A percentile compares a stretch with the other conserved stretches of the same genome.
These are phyloP conservation scores for Gracilaria vermiculophylla DNA, from an alignment of 23 red algal species.

Conservation along the genomic window DNA sequence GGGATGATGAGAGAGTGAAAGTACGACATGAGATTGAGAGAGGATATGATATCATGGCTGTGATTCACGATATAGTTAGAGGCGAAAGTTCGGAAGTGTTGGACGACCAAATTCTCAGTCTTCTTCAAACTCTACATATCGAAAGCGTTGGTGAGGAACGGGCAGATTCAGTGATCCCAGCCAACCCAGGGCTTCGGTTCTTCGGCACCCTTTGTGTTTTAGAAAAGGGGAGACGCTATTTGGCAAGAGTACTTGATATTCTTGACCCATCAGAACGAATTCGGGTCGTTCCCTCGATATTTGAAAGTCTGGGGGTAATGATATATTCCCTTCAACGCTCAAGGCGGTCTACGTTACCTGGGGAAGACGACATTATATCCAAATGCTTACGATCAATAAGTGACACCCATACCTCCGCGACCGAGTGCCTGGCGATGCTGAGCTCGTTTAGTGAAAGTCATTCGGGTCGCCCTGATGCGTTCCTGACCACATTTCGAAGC, in stretches of 20 bases:
- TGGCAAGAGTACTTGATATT: slow-evolving; percentile 40
- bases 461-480: slow-evolving; percentile 28
- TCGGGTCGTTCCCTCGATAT: slow-evolving; percentile 40
- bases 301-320: slow-evolving; percentile 48
- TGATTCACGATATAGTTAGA: slow-evolving; percentile 54
- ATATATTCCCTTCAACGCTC: slow-evolving; percentile 38
- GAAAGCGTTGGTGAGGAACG: not conserved
- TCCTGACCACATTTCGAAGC: slow-evolving; percentile 46
- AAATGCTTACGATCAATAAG: not conserved
- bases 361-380: not conserved
- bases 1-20: slow-evolving; percentile 56
- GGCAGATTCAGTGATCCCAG: not conserved
- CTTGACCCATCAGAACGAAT: slow-evolving; percentile 40
- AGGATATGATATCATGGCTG: slow-evolving; percentile 66
- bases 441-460: slow-evolving; percentile 28
- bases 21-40: slow-evolving; percentile 53
- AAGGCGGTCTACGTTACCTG: not conserved
- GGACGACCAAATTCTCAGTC: slow-evolving; percentile 6
- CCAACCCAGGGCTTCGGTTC: slow-evolving; percentile 1
- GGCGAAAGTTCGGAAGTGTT: slow-evolving; percentile 41
- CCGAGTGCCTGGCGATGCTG: slow-evolving; percentile 36
- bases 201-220: slow-evolving; percentile 52
- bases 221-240: slow-evolving; percentile 41
- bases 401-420: slow-evolving; percentile 18
- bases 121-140: slow-evolving; percentile 27